Conservation (phyloP, 345 rosid genomes). For the Salix brachista region DNA sequence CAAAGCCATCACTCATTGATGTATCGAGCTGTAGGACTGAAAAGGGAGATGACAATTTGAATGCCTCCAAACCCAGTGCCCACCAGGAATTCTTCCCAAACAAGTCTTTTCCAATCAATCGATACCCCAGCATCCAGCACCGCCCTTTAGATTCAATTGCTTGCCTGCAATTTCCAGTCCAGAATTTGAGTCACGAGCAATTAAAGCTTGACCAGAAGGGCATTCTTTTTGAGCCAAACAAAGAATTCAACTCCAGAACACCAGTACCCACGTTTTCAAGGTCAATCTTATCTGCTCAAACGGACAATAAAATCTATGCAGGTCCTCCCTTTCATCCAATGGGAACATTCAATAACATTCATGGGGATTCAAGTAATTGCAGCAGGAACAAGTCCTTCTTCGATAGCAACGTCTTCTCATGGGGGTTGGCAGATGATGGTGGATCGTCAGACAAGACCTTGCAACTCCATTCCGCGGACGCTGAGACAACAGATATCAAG, state of each 20-base stretch:
- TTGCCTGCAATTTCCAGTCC: constrained; percentile 41
- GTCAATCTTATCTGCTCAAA: too few relatives aligned
- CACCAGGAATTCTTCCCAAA: constrained; percentile 45
- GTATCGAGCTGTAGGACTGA: not conserved
- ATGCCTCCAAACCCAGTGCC: constrained; percentile 18
- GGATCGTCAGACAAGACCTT: constrained; percentile 20
- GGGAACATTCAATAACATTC: constrained; percentile 21
- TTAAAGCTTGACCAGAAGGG: too few relatives aligned
- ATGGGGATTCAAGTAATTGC: constrained; percentile 25
- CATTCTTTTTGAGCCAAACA: too few relatives aligned
- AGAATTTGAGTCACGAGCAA: constrained; percentile 43
- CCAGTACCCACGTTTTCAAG: too few relatives aligned
- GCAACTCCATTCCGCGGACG: constrained; percentile 13
- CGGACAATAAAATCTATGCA: too few relatives aligned
- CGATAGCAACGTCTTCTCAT: constrained; percentile 30
- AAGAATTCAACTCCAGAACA: too few relatives aligned
- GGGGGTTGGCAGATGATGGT: constrained; percentile 29
- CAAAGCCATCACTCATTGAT: constrained; percentile 17
- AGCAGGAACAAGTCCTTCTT: constrained; percentile 36
- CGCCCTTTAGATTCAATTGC: constrained; percentile 36
- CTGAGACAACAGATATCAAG: constrained; percentile 32
- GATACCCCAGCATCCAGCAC: constrained; percentile 14
- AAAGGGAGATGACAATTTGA: constrained; percentile 3
- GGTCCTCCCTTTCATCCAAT: not conserved
- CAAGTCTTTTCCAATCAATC: constrained; percentile 26